Percentiles rank a stretch among this genome's conserved stretches.
These are phyloP conservation scores for Scheffersomyces lignosus DNA, from an alignment of 805 yeast genomes.

Conservation along the genomic window DNA sequence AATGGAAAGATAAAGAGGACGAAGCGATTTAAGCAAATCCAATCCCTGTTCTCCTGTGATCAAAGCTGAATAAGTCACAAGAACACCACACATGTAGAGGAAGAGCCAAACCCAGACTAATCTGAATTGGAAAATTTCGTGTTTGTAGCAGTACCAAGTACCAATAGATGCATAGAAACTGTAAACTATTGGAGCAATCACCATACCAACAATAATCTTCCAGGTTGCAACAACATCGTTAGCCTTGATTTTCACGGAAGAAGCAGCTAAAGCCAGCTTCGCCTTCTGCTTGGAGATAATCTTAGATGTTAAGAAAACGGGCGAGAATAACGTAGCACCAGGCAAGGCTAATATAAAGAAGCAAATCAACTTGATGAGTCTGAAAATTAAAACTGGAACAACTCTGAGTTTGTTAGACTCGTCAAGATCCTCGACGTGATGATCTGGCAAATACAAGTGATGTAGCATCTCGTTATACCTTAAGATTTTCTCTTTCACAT, in stretches of 20 bases:
- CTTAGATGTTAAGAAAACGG: slow-evolving; percentile 81
- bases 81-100: slow-evolving; percentile 61
- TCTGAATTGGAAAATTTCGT: slow-evolving; percentile 11
- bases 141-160: slow-evolving; percentile 30
- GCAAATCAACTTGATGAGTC: slow-evolving; percentile 56
- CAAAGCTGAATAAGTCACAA: slow-evolving; percentile 86
- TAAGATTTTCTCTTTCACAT: slow-evolving; percentile 61
- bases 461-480: slow-evolving; percentile 63
- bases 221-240: slow-evolving; percentile 96
- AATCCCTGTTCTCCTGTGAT: slow-evolving; percentile 91
- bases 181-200: slow-evolving; percentile 84
- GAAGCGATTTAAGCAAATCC: slow-evolving; percentile 79
- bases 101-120: slow-evolving; percentile 45
- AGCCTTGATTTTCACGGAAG: slow-evolving; percentile 88
- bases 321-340: slow-evolving; percentile 84
- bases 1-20: slow-evolving; percentile 73
- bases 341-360: slow-evolving; percentile 74
- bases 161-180: slow-evolving; percentile 73
- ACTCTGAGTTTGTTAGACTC: slow-evolving; percentile 52
- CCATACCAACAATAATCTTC: slow-evolving; percentile 89
- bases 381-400: slow-evolving; percentile 51
- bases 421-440: slow-evolving; percentile 56
- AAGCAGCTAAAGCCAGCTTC: slow-evolving; percentile 73
- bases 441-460: slow-evolving; percentile 54
- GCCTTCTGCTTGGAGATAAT: slow-evolving; percentile 73